These are phyloP conservation scores for Baeospora myosura DNA, from an alignment of 1,284 basidiomycete genomes.

Conservation along the genomic window DNA sequence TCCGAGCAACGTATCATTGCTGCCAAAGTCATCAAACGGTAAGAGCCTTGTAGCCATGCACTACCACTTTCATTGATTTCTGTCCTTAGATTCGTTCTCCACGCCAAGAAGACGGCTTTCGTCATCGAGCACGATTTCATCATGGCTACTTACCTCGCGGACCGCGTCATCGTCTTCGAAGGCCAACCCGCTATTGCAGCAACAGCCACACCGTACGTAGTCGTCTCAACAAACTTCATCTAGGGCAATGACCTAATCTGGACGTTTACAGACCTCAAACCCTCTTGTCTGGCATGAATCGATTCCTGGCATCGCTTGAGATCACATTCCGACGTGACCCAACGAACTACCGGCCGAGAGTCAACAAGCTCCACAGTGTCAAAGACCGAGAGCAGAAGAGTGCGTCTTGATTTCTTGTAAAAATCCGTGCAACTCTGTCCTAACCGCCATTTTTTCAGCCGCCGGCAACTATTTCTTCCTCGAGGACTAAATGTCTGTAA, in stretches of 20 bases:
- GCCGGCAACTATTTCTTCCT: slow-evolving; percentile 87
- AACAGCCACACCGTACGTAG: slow-evolving; percentile 75
- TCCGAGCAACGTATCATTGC: slow-evolving; percentile 98
- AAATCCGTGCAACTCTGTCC: slow-evolving; percentile 5
- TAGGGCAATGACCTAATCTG: slow-evolving; percentile 13
- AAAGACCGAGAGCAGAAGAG: slow-evolving; percentile 94
- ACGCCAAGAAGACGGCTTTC: slow-evolving; percentile 94
- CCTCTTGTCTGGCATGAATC: slow-evolving; percentile 83
- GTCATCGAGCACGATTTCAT: slow-evolving; percentile 98
- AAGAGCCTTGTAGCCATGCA: slow-evolving; percentile 14
- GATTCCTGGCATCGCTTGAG: slow-evolving; percentile 86
- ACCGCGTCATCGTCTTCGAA: slow-evolving; percentile 94
- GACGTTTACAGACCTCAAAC: slow-evolving; percentile 60
- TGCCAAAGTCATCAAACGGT: slow-evolving; percentile 94
- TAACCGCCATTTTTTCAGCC: slow-evolving; percentile 30
- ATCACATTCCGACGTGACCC: slow-evolving; percentile 96
- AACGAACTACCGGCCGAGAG: slow-evolving; percentile 87
- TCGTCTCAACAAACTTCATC: slow-evolving; percentile 9
- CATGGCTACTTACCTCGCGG: slow-evolving; percentile 94
- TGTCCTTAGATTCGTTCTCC: slow-evolving; percentile 73
- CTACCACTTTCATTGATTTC: slow-evolving; percentile 6
- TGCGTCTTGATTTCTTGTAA: slow-evolving; percentile 26
- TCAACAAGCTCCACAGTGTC: slow-evolving; percentile 89
- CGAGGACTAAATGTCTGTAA: slow-evolving; percentile 74
- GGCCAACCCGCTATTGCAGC: slow-evolving; percentile 78